phyloP scores from a whole-genome alignment of 2,329 filamentous ascomycete species.

The Fusarium tanahbumbuense region DNA sequence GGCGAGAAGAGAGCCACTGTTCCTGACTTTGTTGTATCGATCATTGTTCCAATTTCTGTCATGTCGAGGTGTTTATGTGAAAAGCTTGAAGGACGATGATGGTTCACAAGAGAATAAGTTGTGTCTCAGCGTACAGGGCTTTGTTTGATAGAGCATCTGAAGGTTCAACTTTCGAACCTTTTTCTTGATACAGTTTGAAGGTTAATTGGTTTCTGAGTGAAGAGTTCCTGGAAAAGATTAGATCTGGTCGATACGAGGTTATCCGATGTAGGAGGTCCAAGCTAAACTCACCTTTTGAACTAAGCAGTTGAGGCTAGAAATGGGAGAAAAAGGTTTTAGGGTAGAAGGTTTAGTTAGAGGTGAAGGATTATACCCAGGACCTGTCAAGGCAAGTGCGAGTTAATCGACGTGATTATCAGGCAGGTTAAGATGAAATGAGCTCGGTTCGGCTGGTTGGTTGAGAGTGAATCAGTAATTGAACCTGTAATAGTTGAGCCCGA shows the following conservation, averaged over 20 bases:
- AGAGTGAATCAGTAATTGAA: slow-evolving; percentile 31
- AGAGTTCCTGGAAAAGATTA: slow-evolving; percentile 22
- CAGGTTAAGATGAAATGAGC: slow-evolving; percentile 20
- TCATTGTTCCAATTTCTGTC: slow-evolving; percentile 50
- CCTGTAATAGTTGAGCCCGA: not conserved
- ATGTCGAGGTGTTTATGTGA: slow-evolving; percentile 35
- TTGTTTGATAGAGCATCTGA: slow-evolving; percentile 5
- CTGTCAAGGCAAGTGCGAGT: not conserved
- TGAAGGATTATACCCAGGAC: not conserved
- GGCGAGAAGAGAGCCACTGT: slow-evolving; percentile 58
- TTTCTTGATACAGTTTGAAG: not conserved
- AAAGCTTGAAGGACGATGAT: not conserved
- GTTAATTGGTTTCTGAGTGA: not conserved
- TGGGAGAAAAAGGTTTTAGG: not conserved
- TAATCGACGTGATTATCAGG: slow-evolving; percentile 15
- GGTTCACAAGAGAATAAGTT: slow-evolving; percentile 1
- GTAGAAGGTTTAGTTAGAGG: not conserved
- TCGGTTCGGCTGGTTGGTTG: not conserved
- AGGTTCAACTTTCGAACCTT: not conserved
- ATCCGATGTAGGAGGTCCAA: slow-evolving; percentile 30
- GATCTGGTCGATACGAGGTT: slow-evolving; percentile 12
- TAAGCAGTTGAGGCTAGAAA: slow-evolving; percentile 10
- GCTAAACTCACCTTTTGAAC: slow-evolving; percentile 31
- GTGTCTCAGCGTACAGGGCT: slow-evolving; percentile 15
- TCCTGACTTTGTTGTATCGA: slow-evolving; percentile 48